Conservation (phyloP, 148 eudicot genomes). For the Cornus controversa region DNA sequence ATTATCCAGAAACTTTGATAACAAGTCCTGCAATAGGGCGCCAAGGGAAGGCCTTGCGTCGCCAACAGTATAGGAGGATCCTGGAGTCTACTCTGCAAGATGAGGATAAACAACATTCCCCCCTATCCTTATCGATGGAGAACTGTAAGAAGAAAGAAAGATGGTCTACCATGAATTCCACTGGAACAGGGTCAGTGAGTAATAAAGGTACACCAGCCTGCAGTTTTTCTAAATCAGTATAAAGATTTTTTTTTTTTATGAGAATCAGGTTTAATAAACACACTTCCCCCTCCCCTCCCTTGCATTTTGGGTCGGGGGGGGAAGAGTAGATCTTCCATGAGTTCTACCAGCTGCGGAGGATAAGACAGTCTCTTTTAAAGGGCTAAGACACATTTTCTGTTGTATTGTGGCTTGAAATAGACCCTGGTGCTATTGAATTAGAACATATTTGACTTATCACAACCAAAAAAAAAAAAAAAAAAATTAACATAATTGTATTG, state of each 20-base stretch:
- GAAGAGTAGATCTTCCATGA: not conserved
- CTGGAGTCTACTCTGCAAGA: constrained; percentile 30
- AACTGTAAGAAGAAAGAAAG: constrained; percentile 24
- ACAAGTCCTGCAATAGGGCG: constrained; percentile 77
- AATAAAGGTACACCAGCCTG: constrained; percentile 12
- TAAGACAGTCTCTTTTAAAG: not conserved
- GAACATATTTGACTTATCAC: no score
- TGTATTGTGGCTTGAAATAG: not conserved
- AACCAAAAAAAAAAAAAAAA: no score
- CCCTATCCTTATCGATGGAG: constrained; percentile 10
- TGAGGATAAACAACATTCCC: constrained; percentile 13
- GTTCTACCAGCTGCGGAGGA: not conserved
- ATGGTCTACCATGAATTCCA: constrained; percentile 7
- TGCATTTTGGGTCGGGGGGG: no score
- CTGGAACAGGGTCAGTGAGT: constrained; percentile 10
- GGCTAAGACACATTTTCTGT: not conserved
- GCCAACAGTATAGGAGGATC: constrained; percentile 48
- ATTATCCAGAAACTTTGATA: constrained; percentile 58
- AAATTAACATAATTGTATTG: not conserved
- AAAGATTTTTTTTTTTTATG: not conserved
- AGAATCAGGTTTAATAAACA: not conserved
- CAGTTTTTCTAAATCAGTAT: not conserved
- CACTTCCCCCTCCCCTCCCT: no score
- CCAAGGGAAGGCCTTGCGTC: constrained; percentile 90
- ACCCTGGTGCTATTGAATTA: not conserved